phyloP scores from a whole-genome alignment of 176 grass and related monocot genomes.

The Metroxylon sagu region DNA sequence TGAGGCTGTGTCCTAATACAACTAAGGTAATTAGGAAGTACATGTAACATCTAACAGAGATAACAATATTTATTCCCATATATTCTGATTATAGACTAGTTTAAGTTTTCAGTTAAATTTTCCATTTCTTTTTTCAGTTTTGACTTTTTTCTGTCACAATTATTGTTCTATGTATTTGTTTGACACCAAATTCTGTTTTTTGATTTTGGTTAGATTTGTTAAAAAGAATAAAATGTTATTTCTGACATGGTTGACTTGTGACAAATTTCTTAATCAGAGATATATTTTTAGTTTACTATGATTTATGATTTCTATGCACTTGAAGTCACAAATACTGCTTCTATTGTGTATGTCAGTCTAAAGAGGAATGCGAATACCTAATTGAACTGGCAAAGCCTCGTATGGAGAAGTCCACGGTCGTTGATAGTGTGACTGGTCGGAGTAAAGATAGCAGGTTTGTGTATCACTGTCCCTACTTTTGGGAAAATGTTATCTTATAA shows the following conservation, averaged over 20 bases:
- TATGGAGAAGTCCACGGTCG: slow-evolving; percentile 90
- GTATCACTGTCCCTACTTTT: slow-evolving; percentile 13
- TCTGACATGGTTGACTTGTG: not conserved
- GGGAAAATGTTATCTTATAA: slow-evolving; percentile 3
- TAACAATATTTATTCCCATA: too few relatives aligned
- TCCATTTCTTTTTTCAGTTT: too few relatives aligned
- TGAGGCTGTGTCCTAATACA: too few relatives aligned
- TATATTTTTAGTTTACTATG: not conserved
- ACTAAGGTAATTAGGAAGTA: too few relatives aligned
- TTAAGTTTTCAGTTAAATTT: too few relatives aligned
- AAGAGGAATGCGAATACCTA: slow-evolving; percentile 92
- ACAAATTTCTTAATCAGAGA: not conserved
- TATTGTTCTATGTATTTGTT: too few relatives aligned
- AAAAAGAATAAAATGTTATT: not conserved
- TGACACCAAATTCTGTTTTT: too few relatives aligned
- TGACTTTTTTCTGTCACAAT: too few relatives aligned
- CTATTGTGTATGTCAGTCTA: slow-evolving; percentile 41
- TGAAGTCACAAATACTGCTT: not conserved
- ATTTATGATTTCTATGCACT: not conserved
- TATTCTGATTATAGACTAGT: too few relatives aligned
- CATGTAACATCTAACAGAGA: too few relatives aligned
- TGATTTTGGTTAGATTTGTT: too few relatives aligned
- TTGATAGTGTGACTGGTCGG: slow-evolving; percentile 63
- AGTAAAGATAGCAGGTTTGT: slow-evolving; percentile 93
- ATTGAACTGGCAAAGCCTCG: slow-evolving; percentile 77